Base-by-base conservation (phyloP, 305 asterid species). In the Petunia hybrid region DNA sequence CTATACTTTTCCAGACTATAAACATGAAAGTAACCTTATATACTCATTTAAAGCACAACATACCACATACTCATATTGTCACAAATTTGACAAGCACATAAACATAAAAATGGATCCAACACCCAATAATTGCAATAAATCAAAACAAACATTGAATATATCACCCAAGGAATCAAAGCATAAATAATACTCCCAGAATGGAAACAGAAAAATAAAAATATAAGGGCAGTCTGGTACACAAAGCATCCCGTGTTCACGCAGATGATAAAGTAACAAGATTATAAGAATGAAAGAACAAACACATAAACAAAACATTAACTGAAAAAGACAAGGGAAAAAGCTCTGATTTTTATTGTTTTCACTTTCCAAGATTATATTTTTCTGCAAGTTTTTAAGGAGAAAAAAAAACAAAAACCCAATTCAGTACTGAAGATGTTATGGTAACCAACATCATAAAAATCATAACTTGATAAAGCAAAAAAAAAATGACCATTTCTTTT, bases 221-320 rank as follows among this genome's bases (percentile, higher is more conserved):
- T 2, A 57, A n/a, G 57, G 14, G 1, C 9, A 51, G 5, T 51
- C 60, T 22, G 31, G 31, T 22, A 22, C 31, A 22, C 31, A 22
- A 22, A 22, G 31, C 31, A 22, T 22, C 31, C 31, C 31, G 31
- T 1, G 0, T 22, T 22, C 31, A 22, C 31, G 31, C 31, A 22
- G 0, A 1, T 22, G 31, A 22, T 22, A 22, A 22, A 73, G 78
- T 51, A 48, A 41, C 45, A 73, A 51, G 51, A 6, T 46, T 31
- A 12, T 10, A 12, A 12, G 48, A 71, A 31, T 73, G 78, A 73
- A 51, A 73, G 63, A 51, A 22, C 31, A 13, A 51, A 31, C 60
- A 31, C 43, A 46, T 5, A 42, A 10, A 2, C 77, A 46, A 70
- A 70, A 46, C 61, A 46, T 22, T 43, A 70, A 71, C 77, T 71